Conservation (phyloP, 148 eudicot species). For the Mesembryanthemum crystallinum region DNA sequence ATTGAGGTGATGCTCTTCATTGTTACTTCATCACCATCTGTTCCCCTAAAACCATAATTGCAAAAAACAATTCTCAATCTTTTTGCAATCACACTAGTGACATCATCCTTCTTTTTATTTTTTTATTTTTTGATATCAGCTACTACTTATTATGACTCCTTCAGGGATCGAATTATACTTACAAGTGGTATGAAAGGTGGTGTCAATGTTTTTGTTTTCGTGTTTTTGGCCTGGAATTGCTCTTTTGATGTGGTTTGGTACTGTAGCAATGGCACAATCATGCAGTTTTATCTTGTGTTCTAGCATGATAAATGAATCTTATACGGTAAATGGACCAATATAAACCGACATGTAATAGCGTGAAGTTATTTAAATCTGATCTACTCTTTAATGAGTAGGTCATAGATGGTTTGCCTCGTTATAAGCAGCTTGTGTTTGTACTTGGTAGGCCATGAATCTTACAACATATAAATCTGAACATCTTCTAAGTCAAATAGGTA, state of each 20-base stretch:
- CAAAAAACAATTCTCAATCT: too few species aligned
- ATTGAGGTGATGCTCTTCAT: not conserved
- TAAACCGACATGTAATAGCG: not conserved
- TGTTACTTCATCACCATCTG: not conserved
- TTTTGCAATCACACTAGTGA: too few species aligned
- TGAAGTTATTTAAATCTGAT: not conserved
- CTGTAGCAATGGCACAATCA: not conserved
- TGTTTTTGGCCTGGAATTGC: not conserved
- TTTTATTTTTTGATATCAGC: too few species aligned
- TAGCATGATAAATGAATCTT: not conserved
- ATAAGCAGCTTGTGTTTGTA: not conserved
- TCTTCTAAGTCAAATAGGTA: not conserved
- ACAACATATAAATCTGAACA: not conserved
- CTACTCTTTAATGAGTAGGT: not conserved
- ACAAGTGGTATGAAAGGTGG: not conserved
- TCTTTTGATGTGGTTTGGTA: not conserved
- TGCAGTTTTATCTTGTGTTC: not conserved
- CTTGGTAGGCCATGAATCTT: not conserved
- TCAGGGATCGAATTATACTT: too few species aligned
- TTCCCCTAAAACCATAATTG: too few species aligned
- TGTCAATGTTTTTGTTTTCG: not conserved
- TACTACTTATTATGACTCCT: too few species aligned
- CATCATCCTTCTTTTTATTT: too few species aligned
- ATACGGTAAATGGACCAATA: not conserved
- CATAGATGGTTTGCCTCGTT: not conserved